phyloP scores from a whole-genome alignment of 495 filamentous ascomycete species.

The Daldinia concentrica region DNA sequence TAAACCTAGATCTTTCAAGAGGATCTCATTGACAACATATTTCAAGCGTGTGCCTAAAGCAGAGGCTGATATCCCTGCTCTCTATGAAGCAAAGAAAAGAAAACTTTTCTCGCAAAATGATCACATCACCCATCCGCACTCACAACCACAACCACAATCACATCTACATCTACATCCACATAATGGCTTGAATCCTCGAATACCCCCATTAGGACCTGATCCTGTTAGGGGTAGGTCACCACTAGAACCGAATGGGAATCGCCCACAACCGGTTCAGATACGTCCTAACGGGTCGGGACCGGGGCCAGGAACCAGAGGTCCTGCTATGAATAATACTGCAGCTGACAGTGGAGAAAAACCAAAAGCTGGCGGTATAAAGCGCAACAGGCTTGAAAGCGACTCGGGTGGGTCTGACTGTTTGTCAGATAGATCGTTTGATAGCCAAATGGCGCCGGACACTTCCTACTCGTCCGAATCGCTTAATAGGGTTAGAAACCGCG shows the following conservation, averaged over 20 bases:
- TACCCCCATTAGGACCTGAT: not conserved
- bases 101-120: not conserved
- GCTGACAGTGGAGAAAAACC: not conserved
- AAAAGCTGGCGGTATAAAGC: not conserved
- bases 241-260: conserved; percentile 8
- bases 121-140: not conserved
- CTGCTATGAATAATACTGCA: not conserved
- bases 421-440: conserved; percentile 17
- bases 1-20: conserved; percentile 35
- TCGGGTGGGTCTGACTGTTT: conserved; percentile 13
- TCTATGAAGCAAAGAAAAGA: conserved; percentile 39
- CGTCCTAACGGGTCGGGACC: not conserved
- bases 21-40: conserved; percentile 50
- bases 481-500: not conserved
- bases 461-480: conserved; percentile 15
- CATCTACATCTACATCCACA: conserved; percentile 3
- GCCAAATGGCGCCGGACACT: conserved; percentile 10
- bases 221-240: not conserved
- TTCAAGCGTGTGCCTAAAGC: conserved; percentile 48
- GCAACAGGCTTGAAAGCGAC: conserved; percentile 2
- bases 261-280: not conserved
- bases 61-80: conserved; percentile 38
- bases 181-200: not conserved
- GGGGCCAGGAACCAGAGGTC: not conserved
- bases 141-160: not conserved